Evolutionary conservation across 768 basidiomycete genomes (phyloP).

Genomic region (Podaxis carcinomalis): DNA sequence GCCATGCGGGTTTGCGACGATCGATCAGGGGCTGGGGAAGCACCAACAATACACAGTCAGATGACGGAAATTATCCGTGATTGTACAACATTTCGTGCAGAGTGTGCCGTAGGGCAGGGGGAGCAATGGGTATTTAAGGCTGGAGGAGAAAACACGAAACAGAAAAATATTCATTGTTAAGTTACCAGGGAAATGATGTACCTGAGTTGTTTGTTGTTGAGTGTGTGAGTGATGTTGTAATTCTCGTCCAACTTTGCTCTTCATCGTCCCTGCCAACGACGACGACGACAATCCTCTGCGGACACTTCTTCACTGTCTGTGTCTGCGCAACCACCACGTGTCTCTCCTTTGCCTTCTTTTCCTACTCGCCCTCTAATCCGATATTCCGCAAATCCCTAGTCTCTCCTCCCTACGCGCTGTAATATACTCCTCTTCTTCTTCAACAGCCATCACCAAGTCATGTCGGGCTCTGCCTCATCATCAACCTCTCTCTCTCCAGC

Average conservation of each 20-base stretch:
- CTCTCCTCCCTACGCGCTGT: conserved; percentile 16
- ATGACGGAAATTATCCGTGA: neutral
- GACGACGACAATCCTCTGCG: conserved; percentile 27
- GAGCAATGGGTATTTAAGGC: neutral
- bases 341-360: conserved; percentile 26
- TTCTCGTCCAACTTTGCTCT: neutral
- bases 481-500: conserved; percentile 40
- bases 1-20: neutral
- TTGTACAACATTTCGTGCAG: neutral
- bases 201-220: conserved; percentile 17
- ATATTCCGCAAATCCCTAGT: neutral
- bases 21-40: neutral
- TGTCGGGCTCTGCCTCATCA: conserved; percentile 50
- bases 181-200: conserved; percentile 15
- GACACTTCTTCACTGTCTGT: conserved; percentile 25
- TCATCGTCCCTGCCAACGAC: conserved; percentile 8
- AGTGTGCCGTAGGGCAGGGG: neutral
- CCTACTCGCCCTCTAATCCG: conserved; percentile 16
- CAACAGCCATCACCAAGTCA: conserved; percentile 21
- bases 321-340: conserved; percentile 23
- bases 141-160: neutral
- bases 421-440: conserved; percentile 11
- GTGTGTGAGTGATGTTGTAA: conserved; percentile 9
- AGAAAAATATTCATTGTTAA: neutral
- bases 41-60: neutral